Evolutionary conservation across 108 stramenopile genomes (phyloP).

Genomic region (Nannochloropsis gaditana): DNA sequence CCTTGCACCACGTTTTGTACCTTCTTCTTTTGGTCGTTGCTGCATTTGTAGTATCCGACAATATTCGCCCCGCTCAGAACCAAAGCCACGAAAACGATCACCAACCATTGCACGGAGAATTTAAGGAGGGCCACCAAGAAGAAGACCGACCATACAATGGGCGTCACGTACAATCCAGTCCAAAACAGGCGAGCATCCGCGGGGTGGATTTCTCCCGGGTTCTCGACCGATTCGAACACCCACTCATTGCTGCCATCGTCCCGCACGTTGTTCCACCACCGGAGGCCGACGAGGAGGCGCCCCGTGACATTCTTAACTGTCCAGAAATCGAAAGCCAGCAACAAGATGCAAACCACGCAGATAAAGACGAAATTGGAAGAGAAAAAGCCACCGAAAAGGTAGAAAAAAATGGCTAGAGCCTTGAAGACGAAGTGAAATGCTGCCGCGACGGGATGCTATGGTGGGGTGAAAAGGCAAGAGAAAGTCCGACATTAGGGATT

Average conservation of each 20-base stretch:
- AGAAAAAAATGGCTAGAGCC: constrained; percentile 66
- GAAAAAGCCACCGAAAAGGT: constrained; percentile 68
- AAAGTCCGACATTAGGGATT: neutral
- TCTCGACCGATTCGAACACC: constrained; percentile 76
- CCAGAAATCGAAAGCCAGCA: constrained; percentile 94
- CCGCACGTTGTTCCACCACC: constrained; percentile 92
- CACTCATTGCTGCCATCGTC: constrained; percentile 68
- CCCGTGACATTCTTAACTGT: constrained; percentile 67
- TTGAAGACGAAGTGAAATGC: constrained; percentile 91
- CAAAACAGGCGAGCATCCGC: constrained; percentile 85
- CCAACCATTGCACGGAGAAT: constrained; percentile 74
- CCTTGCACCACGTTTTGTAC: constrained; percentile 18
- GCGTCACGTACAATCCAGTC: constrained; percentile 78
- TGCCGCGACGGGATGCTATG: constrained; percentile 68
- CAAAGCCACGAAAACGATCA: constrained; percentile 72
- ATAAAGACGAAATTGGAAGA: constrained; percentile 76
- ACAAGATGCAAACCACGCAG: constrained; percentile 79
- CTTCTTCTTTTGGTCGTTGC: constrained; percentile 42
- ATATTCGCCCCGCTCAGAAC: constrained; percentile 75
- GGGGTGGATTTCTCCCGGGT: constrained; percentile 54
- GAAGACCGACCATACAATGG: constrained; percentile 69
- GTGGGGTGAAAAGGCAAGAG: neutral
- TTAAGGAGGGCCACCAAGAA: constrained; percentile 66
- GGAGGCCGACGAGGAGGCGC: constrained; percentile 72
- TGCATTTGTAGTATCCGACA: constrained; percentile 89